Evolutionary conservation across 345 rosid species (phyloP).

Genomic region (Anastatica hierochuntica): DNA sequence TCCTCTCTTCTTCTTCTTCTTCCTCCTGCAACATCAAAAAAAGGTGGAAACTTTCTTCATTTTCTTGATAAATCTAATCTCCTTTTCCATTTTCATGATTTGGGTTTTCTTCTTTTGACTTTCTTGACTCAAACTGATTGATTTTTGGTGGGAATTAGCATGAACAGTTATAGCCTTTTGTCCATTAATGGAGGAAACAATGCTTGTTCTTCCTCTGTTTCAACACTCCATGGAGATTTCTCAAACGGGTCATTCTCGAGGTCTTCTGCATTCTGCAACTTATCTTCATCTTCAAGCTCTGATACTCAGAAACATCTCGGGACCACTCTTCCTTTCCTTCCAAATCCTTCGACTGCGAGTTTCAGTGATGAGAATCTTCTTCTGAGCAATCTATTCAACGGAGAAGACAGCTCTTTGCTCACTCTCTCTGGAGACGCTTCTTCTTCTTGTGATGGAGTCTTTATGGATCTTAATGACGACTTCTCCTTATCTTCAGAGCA

Average conservation of each 20-base stretch:
- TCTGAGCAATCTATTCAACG: slow-evolving; percentile 24
- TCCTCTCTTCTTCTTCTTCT: too few species aligned
- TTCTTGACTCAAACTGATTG: too few species aligned
- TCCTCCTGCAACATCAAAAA: too few species aligned
- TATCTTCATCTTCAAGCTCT: slow-evolving; percentile 58
- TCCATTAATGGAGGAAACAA: slow-evolving; percentile 13
- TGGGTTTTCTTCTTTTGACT: too few species aligned
- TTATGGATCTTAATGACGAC: slow-evolving; percentile 26
- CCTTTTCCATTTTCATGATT: not conserved
- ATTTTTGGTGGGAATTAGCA: slow-evolving; percentile 6
- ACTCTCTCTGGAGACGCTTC: slow-evolving; percentile 35
- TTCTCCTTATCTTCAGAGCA: slow-evolving; percentile 39
- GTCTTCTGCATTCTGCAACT: slow-evolving; percentile 57
- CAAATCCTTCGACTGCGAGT: slow-evolving; percentile 39
- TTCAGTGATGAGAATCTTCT: slow-evolving; percentile 40
- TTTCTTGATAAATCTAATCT: too few species aligned
- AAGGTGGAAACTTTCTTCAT: too few species aligned
- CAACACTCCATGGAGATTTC: slow-evolving; percentile 4
- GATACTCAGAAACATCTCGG: slow-evolving; percentile 40
- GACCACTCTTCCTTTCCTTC: slow-evolving; percentile 57
- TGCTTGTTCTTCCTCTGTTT: slow-evolving; percentile 7
- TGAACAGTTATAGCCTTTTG: slow-evolving; percentile 14
- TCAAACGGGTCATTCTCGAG: slow-evolving; percentile 30
- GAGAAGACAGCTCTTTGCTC: slow-evolving; percentile 31
- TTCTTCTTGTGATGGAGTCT: slow-evolving; percentile 30